These are phyloP conservation scores for Dalechampia spathulata DNA, from an alignment of 441 rosid species.

Conservation along the genomic window DNA sequence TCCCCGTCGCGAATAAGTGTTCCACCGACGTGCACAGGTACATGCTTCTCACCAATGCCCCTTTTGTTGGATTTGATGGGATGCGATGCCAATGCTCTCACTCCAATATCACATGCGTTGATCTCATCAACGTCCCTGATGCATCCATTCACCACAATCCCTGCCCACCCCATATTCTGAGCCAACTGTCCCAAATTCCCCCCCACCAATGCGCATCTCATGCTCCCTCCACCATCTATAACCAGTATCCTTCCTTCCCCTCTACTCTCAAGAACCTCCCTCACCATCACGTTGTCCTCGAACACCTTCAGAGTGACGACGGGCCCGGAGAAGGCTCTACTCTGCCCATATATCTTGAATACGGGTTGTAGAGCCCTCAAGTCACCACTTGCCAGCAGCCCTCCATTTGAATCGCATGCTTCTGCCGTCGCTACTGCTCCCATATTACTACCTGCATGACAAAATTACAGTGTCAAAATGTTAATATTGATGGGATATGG, in stretches of 20 bases:
- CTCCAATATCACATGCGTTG: conserved; percentile 63
- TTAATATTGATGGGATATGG: too few species aligned
- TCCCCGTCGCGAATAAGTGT: conserved; percentile 53
- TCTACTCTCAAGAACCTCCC: conserved; percentile 55
- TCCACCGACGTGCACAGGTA: conserved; percentile 46
- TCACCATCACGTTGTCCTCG: conserved; percentile 74
- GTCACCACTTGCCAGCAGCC: conserved; percentile 51
- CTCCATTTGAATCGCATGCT: conserved; percentile 65
- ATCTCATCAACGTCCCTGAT: conserved; percentile 83
- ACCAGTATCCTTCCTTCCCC: conserved; percentile 81
- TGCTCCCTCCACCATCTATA: conserved; percentile 83
- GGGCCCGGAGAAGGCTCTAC: conserved; percentile 60
- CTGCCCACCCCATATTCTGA: conserved; percentile 72
- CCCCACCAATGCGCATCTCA: conserved; percentile 73
- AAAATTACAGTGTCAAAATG: too few species aligned
- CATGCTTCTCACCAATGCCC: conserved; percentile 69
- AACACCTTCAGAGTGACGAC: conserved; percentile 64
- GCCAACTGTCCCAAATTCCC: conserved; percentile 68
- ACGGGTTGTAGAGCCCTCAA: conserved; percentile 57
- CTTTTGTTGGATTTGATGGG: conserved; percentile 68
- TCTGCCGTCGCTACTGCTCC: conserved; percentile 64
- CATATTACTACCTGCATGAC: conserved; percentile 32
- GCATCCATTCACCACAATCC: conserved; percentile 69
- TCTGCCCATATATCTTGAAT: conserved; percentile 69
- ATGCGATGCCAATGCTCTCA: conserved; percentile 65